These are phyloP conservation scores for Neofusicoccum umdonicola DNA, from an alignment of 2,329 filamentous ascomycete genomes.

Conservation along the genomic window DNA sequence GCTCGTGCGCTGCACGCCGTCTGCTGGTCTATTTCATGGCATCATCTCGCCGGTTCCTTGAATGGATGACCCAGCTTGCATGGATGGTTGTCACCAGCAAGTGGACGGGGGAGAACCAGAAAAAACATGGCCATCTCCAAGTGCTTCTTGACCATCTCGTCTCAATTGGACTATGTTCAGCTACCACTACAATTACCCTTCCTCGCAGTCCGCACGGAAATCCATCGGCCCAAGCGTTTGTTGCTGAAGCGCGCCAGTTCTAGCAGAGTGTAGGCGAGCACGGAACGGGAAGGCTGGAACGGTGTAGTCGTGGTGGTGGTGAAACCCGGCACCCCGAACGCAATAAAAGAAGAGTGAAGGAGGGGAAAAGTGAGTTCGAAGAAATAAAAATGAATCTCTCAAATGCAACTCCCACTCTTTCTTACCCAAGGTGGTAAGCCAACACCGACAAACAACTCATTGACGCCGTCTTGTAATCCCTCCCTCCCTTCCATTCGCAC, in stretches of 20 bases:
- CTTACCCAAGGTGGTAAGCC: conserved; percentile 7
- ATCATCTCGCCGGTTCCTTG: too few relatives aligned
- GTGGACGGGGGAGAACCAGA: background rate
- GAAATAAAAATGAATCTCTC: background rate
- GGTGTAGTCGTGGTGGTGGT: background rate
- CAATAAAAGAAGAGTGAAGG: background rate
- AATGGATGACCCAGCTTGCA: too few relatives aligned
- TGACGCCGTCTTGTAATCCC: background rate
- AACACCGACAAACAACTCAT: background rate
- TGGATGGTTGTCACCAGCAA: too few relatives aligned
- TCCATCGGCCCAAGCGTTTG: background rate
- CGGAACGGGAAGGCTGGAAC: background rate
- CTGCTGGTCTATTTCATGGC: too few relatives aligned
- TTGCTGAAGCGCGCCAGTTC: background rate
- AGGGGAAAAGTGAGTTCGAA: background rate
- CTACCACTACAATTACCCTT: background rate
- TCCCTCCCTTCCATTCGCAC: background rate
- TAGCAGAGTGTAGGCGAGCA: background rate
- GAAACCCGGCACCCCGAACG: background rate
- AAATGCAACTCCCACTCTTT: background rate
- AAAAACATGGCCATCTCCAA: background rate
- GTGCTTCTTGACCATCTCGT: background rate
- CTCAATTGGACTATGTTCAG: background rate
- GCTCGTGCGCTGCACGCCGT: too few relatives aligned
- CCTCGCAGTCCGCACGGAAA: background rate